Conservation (phyloP, 768 basidiomycete species). For the Rhizopogon salebrosus region DNA sequence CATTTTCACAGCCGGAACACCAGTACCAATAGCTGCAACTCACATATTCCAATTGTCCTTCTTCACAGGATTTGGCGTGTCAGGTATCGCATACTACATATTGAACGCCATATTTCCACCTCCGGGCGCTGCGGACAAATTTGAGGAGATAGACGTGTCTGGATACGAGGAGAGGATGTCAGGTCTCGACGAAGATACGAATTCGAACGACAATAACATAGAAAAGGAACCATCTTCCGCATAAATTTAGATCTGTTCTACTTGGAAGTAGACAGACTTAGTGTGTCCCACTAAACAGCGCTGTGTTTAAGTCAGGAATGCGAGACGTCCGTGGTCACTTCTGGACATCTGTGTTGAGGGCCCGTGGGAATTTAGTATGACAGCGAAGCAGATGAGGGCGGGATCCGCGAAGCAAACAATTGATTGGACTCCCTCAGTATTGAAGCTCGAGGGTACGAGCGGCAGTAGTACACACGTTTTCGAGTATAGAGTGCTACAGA, state of each 20-base stretch:
- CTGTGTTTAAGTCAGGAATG: rapidly evolving
- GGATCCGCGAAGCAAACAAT: too few relatives aligned
- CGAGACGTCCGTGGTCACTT: not conserved
- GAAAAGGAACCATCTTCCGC: not conserved
- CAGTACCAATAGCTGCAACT: conserved; percentile 61
- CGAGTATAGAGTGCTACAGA: too few relatives aligned
- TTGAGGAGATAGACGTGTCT: conserved; percentile 51
- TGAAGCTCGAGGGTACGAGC: too few relatives aligned
- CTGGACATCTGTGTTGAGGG: too few relatives aligned
- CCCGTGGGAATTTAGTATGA: too few relatives aligned
- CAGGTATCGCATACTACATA: conserved; percentile 52
- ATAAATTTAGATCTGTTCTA: not conserved
- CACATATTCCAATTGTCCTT: conserved; percentile 69
- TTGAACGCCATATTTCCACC: conserved; percentile 55
- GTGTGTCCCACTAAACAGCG: too few relatives aligned
- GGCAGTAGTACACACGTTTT: too few relatives aligned
- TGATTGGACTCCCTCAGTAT: too few relatives aligned
- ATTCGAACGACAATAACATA: not conserved
- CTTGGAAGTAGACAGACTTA: not conserved
- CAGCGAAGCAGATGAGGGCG: too few relatives aligned
- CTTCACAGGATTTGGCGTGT: conserved; percentile 71
- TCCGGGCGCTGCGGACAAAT: conserved; percentile 36
- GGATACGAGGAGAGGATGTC: conserved; percentile 4
- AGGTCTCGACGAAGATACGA: not conserved
- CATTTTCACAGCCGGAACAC: conserved; percentile 37